Evolutionary conservation across 1,284 basidiomycete species (phyloP).

Genomic region (Austroboletus sp.): DNA sequence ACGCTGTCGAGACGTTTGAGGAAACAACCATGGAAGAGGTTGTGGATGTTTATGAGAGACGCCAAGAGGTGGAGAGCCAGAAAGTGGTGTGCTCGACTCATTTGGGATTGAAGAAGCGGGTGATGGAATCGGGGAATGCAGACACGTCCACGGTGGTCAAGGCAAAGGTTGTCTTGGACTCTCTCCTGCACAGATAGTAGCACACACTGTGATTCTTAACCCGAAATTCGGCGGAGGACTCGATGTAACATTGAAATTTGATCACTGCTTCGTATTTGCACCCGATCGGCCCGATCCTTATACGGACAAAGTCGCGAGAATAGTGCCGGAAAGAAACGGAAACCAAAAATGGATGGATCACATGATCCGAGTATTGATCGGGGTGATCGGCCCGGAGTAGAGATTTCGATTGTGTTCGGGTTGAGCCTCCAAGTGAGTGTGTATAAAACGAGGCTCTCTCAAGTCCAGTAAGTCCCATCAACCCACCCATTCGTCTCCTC

Average conservation of each 20-base stretch:
- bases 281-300: no score
- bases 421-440: not conserved
- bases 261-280: no score
- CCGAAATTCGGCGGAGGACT: not conserved
- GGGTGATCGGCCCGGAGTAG: not conserved
- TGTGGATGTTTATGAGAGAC: not conserved
- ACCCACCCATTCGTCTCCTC: not conserved
- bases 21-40: slow-evolving; percentile 11
- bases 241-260: not conserved
- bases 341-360: not conserved
- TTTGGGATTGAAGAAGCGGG: slow-evolving; percentile 13
- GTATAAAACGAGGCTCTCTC: slow-evolving; percentile 3
- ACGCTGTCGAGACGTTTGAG: slow-evolving; percentile 2
- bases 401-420: not conserved
- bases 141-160: slow-evolving; percentile 9
- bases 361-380: not conserved
- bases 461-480: not conserved
- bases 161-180: slow-evolving; percentile 11
- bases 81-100: slow-evolving; percentile 14
- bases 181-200: slow-evolving; percentile 2
- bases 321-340: not conserved
- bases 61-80: not conserved
- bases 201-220: not conserved
- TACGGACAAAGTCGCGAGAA: not conserved
- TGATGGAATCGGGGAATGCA: slow-evolving; percentile 4